Evolutionary conservation across 768 basidiomycete genomes (phyloP).

Genomic region (Auriscalpium orientale): DNA sequence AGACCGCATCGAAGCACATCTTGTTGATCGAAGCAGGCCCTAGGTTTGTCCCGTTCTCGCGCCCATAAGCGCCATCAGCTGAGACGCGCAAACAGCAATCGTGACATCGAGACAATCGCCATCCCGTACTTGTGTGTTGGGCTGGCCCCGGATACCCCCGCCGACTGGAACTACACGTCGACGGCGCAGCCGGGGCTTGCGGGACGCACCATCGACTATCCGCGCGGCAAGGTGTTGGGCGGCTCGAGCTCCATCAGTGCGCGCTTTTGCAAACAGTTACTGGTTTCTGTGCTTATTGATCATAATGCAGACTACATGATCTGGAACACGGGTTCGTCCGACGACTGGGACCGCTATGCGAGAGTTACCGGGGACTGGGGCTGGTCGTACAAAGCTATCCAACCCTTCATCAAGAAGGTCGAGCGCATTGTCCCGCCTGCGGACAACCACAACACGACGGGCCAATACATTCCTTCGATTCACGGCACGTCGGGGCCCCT

Average conservation of each 20-base stretch:
- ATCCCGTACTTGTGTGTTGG: constrained; percentile 13
- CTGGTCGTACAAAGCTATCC: constrained; percentile 7
- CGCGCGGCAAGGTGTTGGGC: constrained; percentile 21
- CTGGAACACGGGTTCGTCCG: constrained; percentile 13
- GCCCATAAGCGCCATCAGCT: too few species aligned
- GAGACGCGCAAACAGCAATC: constrained; percentile 4
- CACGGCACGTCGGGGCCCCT: constrained; percentile 30
- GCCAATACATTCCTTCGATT: constrained; percentile 29
- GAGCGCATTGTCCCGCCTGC: constrained; percentile 31
- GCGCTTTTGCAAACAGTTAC: background rate
- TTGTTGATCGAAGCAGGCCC: constrained; percentile 24
- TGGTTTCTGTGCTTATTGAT: too few species aligned
- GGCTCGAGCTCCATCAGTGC: constrained; percentile 21
- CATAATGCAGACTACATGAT: constrained; percentile 10
- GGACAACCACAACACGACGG: constrained; percentile 31
- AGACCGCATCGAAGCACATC: constrained; percentile 29
- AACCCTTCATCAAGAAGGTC: constrained; percentile 20
- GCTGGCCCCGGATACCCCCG: constrained; percentile 11
- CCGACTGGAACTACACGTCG: constrained; percentile 24
- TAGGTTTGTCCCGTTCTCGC: background rate
- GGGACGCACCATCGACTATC: constrained; percentile 14
- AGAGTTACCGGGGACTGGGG: constrained; percentile 7
- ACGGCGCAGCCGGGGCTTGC: constrained; percentile 16
- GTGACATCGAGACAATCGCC: constrained; percentile 9
- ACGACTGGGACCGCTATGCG: constrained; percentile 14